Evolutionary conservation across 371 early-diverging fungal species (phyloP).

Genomic region (Haplosporangium sp.): DNA sequence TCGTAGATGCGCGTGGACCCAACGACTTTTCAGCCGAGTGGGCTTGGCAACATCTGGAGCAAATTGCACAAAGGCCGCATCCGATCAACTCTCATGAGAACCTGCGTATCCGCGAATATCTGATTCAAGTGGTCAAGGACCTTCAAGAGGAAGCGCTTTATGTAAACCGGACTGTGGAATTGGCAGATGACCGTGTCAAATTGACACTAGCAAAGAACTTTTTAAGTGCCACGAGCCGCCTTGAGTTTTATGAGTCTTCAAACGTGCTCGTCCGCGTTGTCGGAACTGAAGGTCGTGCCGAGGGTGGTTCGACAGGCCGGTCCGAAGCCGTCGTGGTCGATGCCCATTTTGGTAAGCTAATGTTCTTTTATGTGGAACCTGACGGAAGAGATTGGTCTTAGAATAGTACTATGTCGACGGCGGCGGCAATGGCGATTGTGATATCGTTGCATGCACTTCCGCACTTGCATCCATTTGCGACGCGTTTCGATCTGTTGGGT

Average conservation of each 20-base stretch:
- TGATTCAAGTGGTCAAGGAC: slow-evolving; percentile 47
- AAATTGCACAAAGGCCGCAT: slow-evolving; percentile 64
- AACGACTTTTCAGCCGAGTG: slow-evolving; percentile 62
- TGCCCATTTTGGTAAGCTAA: slow-evolving; percentile 67
- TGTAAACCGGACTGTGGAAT: slow-evolving; percentile 57
- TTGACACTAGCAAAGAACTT: slow-evolving; percentile 28
- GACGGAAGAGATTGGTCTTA: not conserved
- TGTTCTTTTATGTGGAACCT: not conserved
- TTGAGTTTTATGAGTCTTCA: slow-evolving; percentile 61
- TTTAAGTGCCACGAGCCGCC: slow-evolving; percentile 54
- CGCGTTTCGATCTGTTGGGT: not conserved
- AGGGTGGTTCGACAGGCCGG: slow-evolving; percentile 36
- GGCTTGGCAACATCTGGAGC: slow-evolving; percentile 65
- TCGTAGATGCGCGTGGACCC: slow-evolving; percentile 54
- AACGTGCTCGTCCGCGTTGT: slow-evolving; percentile 63
- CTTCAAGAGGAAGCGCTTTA: slow-evolving; percentile 57
- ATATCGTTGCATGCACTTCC: slow-evolving; percentile 11
- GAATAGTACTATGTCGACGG: not conserved
- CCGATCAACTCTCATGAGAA: slow-evolving; percentile 65
- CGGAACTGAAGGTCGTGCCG: slow-evolving; percentile 56
- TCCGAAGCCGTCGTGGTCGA: slow-evolving; percentile 59
- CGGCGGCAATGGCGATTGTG: too few relatives aligned
- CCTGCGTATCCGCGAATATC: slow-evolving; percentile 37
- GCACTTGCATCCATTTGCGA: slow-evolving; percentile 27
- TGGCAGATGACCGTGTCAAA: slow-evolving; percentile 57